Base-by-base conservation (phyloP, 164 flowering plant species). In the Euptelea pleiosperma region DNA sequence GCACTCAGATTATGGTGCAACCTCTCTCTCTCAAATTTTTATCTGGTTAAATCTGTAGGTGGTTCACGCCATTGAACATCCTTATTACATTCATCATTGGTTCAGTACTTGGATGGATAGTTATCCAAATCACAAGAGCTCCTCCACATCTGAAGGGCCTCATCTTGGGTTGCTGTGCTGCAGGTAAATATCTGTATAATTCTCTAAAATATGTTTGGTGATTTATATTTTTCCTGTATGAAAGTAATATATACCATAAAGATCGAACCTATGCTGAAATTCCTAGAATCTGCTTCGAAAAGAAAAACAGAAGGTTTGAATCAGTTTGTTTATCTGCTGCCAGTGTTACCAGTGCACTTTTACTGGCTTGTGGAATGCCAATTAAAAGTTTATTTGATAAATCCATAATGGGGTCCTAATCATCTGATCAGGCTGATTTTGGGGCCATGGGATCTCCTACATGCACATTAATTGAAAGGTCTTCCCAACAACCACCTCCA, bases 61-160 rank as follows among this genome's bases (percentile, higher is more conserved):
- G 98, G 98, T 91, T 80, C 75, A 91, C 88, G 98, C 98, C 96
- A 8, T 7, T 88, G 50, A 91, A 91, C 61, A 70, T 88, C 33
- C 79, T 86, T 25, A 9, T 83, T 56, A 82, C 94, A 8, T 83
- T 77, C 50, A 52, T 91, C 8, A 48, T 79, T 64, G 98, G 98
- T 21, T 83, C 93, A 0, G 53, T 55, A 11, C 77, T 91, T 56
- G 98, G 94, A 35, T 80, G 88, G 91, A 43, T 79, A 0, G 66
- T 91, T 24, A 58, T 77, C 35, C 74, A 59, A 56, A 26, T 83
- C 14, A 78, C 89, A 25, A 79, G 63, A 54, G 48, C 94, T 60
- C 94, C 96, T 51, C 58, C 70, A 14, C 79, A 82, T 70, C 75
- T 88, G 10, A 78, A 69, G 25, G 92, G 98, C 62, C 83, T 91